Conservation (phyloP, 2,329 filamentous ascomycete genomes). For the Fonsecaea nubica region DNA sequence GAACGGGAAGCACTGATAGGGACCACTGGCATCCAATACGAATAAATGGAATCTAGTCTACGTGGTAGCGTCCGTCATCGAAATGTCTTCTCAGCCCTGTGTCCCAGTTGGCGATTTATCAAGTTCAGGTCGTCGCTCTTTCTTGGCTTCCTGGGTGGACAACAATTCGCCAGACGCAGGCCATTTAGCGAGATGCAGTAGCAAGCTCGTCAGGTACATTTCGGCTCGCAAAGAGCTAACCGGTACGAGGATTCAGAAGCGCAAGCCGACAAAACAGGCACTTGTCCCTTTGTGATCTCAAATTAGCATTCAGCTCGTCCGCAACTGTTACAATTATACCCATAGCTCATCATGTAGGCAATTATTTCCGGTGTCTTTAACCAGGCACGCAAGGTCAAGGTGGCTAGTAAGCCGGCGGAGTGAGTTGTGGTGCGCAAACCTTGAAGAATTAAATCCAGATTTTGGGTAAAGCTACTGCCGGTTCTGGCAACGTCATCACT, state of each 20-base stretch:
- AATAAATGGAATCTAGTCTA: background rate
- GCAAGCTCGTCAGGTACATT: background rate
- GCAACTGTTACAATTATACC: background rate
- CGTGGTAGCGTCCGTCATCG: background rate
- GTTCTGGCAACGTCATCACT: background rate
- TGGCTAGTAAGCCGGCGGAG: background rate
- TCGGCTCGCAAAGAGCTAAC: conserved; percentile 17
- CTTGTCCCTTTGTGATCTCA: background rate
- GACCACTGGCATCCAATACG: background rate
- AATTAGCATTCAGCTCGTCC: background rate
- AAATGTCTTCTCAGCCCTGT: background rate
- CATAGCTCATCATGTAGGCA: background rate
- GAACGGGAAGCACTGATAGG: background rate
- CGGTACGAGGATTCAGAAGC: background rate
- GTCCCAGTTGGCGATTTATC: background rate
- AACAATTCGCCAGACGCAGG: background rate
- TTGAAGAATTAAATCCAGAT: background rate
- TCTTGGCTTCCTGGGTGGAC: background rate
- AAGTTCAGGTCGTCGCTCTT: background rate
- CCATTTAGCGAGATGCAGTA: background rate
- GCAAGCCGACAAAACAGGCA: background rate
- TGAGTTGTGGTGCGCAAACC: background rate
- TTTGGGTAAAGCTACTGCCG: background rate
- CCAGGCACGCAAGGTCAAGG: background rate
- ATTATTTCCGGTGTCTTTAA: background rate